These are phyloP conservation scores for Alternaria rosae DNA, from an alignment of 2,329 filamentous ascomycete species.

Conservation along the genomic window DNA sequence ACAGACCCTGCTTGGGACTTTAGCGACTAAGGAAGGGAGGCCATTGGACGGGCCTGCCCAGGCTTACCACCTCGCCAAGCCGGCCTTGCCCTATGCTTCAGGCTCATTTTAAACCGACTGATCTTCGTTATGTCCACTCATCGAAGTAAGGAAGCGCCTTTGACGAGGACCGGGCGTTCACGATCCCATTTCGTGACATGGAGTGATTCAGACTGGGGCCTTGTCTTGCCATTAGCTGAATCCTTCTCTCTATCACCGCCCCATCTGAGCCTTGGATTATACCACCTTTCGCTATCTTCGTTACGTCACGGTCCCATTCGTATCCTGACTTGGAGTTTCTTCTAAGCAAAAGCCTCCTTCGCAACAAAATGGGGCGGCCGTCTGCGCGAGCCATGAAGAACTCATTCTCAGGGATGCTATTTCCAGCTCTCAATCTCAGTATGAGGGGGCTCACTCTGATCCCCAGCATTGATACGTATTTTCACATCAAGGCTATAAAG, in stretches of 20 bases:
- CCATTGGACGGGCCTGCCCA: neutral
- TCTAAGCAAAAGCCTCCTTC: neutral
- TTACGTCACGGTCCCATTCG: neutral
- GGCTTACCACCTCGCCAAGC: neutral
- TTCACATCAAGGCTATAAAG: neutral
- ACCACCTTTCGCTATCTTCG: neutral
- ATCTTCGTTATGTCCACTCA: no score
- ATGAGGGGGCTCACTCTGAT: neutral
- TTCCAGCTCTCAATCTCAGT: neutral
- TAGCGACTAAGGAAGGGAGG: neutral
- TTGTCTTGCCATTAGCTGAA: neutral
- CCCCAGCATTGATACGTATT: neutral
- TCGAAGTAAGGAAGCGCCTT: no score
- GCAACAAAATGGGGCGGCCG: neutral
- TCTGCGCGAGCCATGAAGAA: neutral
- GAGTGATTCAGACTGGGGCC: neutral
- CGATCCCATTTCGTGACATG: neutral
- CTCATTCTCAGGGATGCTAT: neutral
- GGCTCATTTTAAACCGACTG: neutral
- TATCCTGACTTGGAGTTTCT: neutral
- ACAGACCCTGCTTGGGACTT: neutral
- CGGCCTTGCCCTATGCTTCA: neutral
- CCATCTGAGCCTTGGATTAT: neutral
- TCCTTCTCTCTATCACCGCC: neutral
- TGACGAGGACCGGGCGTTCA: neutral